These are phyloP conservation scores for Ustilago trichophora DNA, from an alignment of 1,284 basidiomycete species.

Conservation along the genomic window DNA sequence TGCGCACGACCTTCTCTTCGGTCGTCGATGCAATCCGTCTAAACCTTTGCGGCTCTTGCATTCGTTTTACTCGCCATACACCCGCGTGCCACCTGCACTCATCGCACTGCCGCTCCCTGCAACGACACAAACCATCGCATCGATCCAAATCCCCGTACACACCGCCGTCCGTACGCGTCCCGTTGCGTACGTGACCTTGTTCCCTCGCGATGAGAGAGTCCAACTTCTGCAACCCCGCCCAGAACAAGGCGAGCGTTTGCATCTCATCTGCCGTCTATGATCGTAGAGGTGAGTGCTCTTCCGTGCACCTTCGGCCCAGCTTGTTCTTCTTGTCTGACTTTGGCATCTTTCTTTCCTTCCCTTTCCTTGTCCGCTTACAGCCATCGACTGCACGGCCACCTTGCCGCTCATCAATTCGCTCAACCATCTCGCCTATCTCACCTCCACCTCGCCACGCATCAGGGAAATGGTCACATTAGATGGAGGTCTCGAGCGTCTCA, in stretches of 20 bases:
- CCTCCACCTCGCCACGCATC: conserved; percentile 95
- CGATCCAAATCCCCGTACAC: not conserved
- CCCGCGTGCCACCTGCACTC: not conserved
- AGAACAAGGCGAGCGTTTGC: conserved; percentile 93
- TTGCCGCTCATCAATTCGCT: conserved; percentile 95
- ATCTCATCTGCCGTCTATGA: conserved; percentile 96
- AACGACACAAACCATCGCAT: not conserved
- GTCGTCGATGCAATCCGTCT: conserved; percentile 3
- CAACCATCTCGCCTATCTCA: conserved; percentile 94
- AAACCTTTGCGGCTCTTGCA: conserved; percentile 5
- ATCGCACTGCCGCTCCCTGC: not conserved
- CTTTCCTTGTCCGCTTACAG: conserved; percentile 65
- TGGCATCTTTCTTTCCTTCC: too few species aligned
- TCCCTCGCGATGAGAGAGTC: conserved; percentile 83
- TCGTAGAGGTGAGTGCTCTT: conserved; percentile 70
- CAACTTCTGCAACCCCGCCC: conserved; percentile 92
- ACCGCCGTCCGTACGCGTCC: conserved; percentile 12
- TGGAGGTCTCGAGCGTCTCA: conserved; percentile 93
- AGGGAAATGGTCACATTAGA: conserved; percentile 98
- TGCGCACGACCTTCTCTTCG: not conserved
- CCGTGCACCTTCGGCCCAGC: too few species aligned
- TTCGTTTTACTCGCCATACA: not conserved
- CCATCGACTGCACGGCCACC: conserved; percentile 89
- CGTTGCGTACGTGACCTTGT: conserved; percentile 26
- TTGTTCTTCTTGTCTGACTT: too few species aligned